phyloP scores from a whole-genome alignment of 2,329 filamentous ascomycete species.

The Hirsutella minnesotensis region DNA sequence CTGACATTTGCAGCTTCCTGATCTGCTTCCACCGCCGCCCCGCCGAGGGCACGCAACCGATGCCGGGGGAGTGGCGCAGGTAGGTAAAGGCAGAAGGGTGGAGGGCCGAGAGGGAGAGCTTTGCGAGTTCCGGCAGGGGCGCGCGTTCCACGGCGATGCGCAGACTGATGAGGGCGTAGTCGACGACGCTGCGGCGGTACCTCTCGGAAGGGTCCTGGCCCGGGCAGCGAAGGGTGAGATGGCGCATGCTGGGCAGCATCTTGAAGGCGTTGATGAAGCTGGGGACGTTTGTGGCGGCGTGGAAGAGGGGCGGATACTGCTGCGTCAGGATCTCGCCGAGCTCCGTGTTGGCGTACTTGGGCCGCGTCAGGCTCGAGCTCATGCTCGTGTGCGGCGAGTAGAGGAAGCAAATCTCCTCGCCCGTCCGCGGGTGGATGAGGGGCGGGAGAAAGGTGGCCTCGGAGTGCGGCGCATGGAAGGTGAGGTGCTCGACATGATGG shows the following conservation, averaged over 20 bases:
- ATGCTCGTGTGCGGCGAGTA: slow-evolving; percentile 67
- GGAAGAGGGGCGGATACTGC: slow-evolving; percentile 82
- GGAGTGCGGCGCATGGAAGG: slow-evolving; percentile 66
- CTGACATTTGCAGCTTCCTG: slow-evolving; percentile 57
- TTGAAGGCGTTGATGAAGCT: slow-evolving; percentile 69
- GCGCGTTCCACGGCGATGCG: slow-evolving; percentile 72
- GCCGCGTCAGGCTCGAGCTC: slow-evolving; percentile 47
- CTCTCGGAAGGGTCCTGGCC: slow-evolving; percentile 56
- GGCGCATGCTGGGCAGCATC: slow-evolving; percentile 55
- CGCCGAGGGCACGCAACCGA: slow-evolving; percentile 63
- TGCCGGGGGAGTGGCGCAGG: slow-evolving; percentile 61
- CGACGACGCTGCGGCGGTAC: slow-evolving; percentile 66
- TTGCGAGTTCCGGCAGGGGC: slow-evolving; percentile 51
- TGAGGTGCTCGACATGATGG: slow-evolving; percentile 65
- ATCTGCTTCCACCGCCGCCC: slow-evolving; percentile 68
- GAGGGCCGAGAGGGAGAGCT: slow-evolving; percentile 60
- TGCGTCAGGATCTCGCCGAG: slow-evolving; percentile 72
- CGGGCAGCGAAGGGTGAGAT: slow-evolving; percentile 67
- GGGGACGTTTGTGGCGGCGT: slow-evolving; percentile 77
- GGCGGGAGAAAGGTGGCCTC: slow-evolving; percentile 73
- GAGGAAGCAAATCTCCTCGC: slow-evolving; percentile 67
- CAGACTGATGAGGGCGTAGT: slow-evolving; percentile 80
- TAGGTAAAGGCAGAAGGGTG: slow-evolving; percentile 69
- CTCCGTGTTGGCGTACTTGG: slow-evolving; percentile 70
- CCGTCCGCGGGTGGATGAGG: slow-evolving; percentile 66